Evolutionary conservation across 495 filamentous ascomycete genomes (phyloP), one percentile per base, ranked within the genome.

Genomic region (Penicillium verhagenii): DNA sequence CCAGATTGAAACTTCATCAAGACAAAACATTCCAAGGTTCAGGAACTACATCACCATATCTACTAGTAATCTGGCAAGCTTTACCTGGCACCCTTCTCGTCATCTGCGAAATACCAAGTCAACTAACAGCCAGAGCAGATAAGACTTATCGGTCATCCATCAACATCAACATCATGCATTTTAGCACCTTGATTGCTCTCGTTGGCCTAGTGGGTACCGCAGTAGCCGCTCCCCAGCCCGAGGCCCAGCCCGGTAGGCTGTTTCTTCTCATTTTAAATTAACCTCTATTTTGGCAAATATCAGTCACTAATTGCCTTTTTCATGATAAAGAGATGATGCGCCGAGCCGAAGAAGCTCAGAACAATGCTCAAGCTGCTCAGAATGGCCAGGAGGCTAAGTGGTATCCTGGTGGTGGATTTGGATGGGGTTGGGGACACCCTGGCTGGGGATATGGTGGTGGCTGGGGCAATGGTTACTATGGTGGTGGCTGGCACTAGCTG

Each of bases 401-500:
- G 13, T 33, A 33, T 20, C 46, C 46, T 13, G 46, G 46, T 19
- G 23, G 26, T 28, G 43, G 43, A 26, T 24, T 4, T 14, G 43
- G 43, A 18, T 25, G 43, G 21, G 38, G 38, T 23, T 45, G 42
- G 42, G 42, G 42, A 45, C 42, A 45, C 23, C 42, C 42, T 3
- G 38, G 38, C n/a, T 45, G 42, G 42, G 33, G 33, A 35, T 24
- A 20, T 10, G 40, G 40, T 23, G 40, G 40, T 8, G 40, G 40
- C 6, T 43, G 19, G 18, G 40, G 40, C 20, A 9, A 14, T n/a
- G 40, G 14, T 39, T 39, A 13, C 2, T 14, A 20, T 20, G 45
- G 45, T 47, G 45, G 45, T 48, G 46, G 46, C 29, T 31, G 46
- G 26, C 46, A 28, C 21, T 23, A 50, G 28, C 18, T 13, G 33